Evolutionary conservation across 2,329 filamentous ascomycete genomes (phyloP), one percentile per base, ranked within the genome.

Genomic region (Calonectria naviculata): DNA sequence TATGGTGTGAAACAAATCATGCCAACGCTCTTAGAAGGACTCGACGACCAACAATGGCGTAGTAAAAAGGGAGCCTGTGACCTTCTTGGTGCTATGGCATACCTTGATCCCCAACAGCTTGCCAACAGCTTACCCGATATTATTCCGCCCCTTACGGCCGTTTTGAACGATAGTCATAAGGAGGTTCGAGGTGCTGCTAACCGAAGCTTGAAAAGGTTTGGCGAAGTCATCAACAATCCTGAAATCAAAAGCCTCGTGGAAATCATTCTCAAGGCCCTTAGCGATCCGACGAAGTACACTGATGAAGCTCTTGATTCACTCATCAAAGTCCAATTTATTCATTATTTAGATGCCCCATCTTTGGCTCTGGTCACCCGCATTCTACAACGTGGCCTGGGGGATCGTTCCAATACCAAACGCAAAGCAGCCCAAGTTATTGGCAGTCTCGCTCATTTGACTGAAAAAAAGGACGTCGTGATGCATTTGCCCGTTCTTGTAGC

Each of bases 61-160:
- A 98, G 95, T 85, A 98, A 99, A 85, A 98, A 97, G 85, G 97
- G 97, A 77, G 97, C 97, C 65, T 99, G 97, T 80, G 97, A 99
- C 81, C 92, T 98, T 29, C 89, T 99, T 17, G 97, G 97, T 81
- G 97, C 97, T 73, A 99, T 99, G 97, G 97, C 97, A 6, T 99
- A 99, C 81, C 90, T 99, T 36, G 97, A 98, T 81, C 96, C 97
- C 9, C 94, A 98, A 75, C 97, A 99, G 82, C 89, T 99, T 21
- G 95, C 97, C 1, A 89, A 93, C 76, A 98, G 95, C 81, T 86
- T 99, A 78, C 97, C 97, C 2, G 95, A 97, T 68, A 99, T 99
- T 76, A 99, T 99, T 76, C 97, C 97, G 29, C 96, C 97, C 19
- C 88, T 99, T 68, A 98, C 97, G 1, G 92, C 93, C 54, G 97